These are phyloP conservation scores for Glebionis coronaria DNA, from an alignment of 129 eudicot species.

Conservation along the genomic window DNA sequence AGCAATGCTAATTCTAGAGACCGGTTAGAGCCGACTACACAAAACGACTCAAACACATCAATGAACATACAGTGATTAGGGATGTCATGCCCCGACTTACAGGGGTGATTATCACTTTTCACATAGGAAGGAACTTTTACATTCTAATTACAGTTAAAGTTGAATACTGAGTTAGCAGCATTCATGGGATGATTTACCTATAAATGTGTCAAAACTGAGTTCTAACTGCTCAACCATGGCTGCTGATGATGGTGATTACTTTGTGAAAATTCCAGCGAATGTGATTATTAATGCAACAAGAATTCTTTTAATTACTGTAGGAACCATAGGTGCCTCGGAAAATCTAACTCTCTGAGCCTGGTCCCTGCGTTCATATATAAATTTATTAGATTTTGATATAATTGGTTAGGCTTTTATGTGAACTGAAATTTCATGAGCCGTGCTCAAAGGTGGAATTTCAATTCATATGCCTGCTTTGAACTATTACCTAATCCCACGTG, in stretches of 20 bases:
- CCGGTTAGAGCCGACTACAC: not conserved
- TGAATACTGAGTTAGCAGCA: constrained; percentile 3
- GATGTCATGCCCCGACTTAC: not conserved
- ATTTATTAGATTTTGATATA: not conserved
- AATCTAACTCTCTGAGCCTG: constrained; percentile 65
- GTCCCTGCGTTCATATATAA: constrained; percentile 43
- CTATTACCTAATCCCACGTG: not conserved
- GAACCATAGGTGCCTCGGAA: constrained; percentile 47
- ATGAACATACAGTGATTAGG: constrained; percentile 1
- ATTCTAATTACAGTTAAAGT: constrained; percentile 26
- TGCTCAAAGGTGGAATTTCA: not conserved
- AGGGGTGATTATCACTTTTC: constrained; percentile 27
- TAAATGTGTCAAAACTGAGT: constrained; percentile 27
- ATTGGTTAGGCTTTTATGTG: not conserved
- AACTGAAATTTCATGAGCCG: not conserved
- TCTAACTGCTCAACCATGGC: constrained; percentile 13
- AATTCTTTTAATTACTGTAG: constrained; percentile 15
- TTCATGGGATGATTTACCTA: constrained; percentile 5
- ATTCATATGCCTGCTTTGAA: not conserved
- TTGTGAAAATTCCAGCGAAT: constrained; percentile 18
- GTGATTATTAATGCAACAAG: constrained; percentile 32
- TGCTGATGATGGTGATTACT: constrained; percentile 24
- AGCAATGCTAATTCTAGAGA: not conserved
- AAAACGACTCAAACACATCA: constrained; percentile 4
- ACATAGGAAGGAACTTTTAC: constrained; percentile 20